Evolutionary conservation across 176 grass and related monocot species (phyloP).

Genomic region (Raddia distichophylla): DNA sequence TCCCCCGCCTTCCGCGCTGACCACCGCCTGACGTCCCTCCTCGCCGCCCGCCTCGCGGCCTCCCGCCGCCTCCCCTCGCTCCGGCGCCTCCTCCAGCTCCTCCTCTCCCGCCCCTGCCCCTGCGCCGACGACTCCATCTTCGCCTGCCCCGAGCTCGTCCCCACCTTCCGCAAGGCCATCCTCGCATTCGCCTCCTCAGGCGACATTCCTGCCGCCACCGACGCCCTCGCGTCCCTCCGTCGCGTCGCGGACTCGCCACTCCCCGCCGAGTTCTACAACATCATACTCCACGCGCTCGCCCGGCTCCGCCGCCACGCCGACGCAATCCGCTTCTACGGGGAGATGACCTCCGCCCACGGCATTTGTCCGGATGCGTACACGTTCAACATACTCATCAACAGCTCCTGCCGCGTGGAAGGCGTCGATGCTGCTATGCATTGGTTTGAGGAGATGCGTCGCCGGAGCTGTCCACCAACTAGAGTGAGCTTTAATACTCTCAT

Average conservation of each 20-base stretch:
- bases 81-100: conserved; percentile 50
- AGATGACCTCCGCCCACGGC: conserved; percentile 61
- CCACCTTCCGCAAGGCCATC: conserved; percentile 62
- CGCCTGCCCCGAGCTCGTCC: conserved; percentile 68
- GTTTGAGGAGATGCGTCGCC: conserved; percentile 62
- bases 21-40: conserved; percentile 58
- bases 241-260: conserved; percentile 61
- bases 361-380: conserved; percentile 60
- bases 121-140: conserved; percentile 77
- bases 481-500: conserved; percentile 87
- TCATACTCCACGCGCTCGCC: conserved; percentile 56
- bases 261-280: conserved; percentile 65
- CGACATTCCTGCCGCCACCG: conserved; percentile 46
- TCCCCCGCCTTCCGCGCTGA: conserved; percentile 70
- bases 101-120: conserved; percentile 64
- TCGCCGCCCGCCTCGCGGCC: conserved; percentile 50
- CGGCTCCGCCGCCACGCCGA: conserved; percentile 51
- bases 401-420: conserved; percentile 49
- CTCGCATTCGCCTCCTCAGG: conserved; percentile 68
- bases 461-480: conserved; percentile 50
- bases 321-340: conserved; percentile 53
- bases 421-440: conserved; percentile 63
- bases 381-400: conserved; percentile 80
- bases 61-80: conserved; percentile 62
- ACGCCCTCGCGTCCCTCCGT: conserved; percentile 48